Conservation (phyloP, 1,284 basidiomycete species). For the Paramarasmius palmivorus region DNA sequence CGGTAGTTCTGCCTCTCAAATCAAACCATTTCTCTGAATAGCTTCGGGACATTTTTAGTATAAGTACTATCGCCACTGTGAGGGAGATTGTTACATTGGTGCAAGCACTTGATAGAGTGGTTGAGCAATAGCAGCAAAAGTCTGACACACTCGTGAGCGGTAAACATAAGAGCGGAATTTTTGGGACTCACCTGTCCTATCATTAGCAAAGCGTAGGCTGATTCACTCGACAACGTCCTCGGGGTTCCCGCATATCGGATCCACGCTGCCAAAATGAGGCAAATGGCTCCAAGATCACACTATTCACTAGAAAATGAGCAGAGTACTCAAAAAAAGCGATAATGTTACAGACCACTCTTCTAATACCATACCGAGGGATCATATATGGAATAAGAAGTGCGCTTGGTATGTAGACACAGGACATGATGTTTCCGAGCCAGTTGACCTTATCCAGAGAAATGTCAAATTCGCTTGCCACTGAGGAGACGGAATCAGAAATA, state of each 20-base stretch:
- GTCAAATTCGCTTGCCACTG: slow-evolving; percentile 60
- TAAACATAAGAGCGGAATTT: not conserved
- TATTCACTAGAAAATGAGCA: too few species aligned
- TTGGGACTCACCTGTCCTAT: slow-evolving; percentile 59
- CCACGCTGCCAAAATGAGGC: slow-evolving; percentile 67
- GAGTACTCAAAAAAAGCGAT: too few species aligned
- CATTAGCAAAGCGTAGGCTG: slow-evolving; percentile 63
- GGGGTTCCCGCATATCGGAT: slow-evolving; percentile 72
- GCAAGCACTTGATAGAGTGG: slow-evolving; percentile 70
- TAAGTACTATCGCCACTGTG: too few species aligned
- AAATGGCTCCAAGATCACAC: slow-evolving; percentile 56
- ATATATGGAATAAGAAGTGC: slow-evolving; percentile 58
- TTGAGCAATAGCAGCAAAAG: slow-evolving; percentile 53
- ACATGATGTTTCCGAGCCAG: slow-evolving; percentile 73
- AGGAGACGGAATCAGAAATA: too few species aligned
- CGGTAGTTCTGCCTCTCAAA: slow-evolving; percentile 69
- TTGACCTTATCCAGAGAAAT: slow-evolving; percentile 69
- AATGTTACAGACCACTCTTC: slow-evolving; percentile 49
- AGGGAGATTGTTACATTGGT: too few species aligned
- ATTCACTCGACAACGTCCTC: slow-evolving; percentile 42
- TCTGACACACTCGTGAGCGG: not conserved
- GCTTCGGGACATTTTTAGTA: slow-evolving; percentile 22
- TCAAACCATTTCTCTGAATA: slow-evolving; percentile 84
- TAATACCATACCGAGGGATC: slow-evolving; percentile 59
- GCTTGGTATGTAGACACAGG: slow-evolving; percentile 59